These are phyloP conservation scores for Limnomonas spitsbergensis DNA, from an alignment of 139 green algal species.

Conservation along the genomic window DNA sequence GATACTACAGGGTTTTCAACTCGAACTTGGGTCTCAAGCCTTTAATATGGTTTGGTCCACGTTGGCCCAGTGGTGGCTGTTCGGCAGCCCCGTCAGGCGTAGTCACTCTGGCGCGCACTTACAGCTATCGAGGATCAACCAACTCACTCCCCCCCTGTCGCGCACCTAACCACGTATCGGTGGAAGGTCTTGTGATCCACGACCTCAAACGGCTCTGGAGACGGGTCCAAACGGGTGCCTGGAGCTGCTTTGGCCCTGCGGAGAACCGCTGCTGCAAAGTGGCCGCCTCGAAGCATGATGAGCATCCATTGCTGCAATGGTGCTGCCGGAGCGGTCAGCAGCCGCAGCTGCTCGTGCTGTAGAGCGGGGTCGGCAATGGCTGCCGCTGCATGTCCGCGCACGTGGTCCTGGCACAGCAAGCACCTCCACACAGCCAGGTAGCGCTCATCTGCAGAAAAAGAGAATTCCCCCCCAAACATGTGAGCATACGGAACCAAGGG, in stretches of 20 bases:
- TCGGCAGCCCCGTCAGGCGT: too few species aligned
- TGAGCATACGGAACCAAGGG: too few species aligned
- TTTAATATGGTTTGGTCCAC: too few species aligned
- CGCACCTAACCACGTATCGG: conserved; percentile 85
- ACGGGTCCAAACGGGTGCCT: conserved; percentile 16
- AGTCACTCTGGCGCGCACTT: too few species aligned
- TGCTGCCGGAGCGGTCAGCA: conserved; percentile 18
- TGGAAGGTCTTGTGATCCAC: conserved; percentile 81
- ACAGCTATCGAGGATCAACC: too few species aligned
- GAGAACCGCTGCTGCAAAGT: conserved; percentile 78
- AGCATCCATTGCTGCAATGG: conserved; percentile 27
- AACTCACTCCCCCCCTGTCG: too few species aligned
- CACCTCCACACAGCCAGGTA: conserved; percentile 1
- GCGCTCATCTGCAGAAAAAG: conserved; percentile 5
- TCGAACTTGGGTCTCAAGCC: too few species aligned
- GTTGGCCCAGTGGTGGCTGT: too few species aligned
- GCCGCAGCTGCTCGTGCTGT: neutral
- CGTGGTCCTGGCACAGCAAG: neutral
- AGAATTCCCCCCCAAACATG: too few species aligned
- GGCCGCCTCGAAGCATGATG: conserved; percentile 49
- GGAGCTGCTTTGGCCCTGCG: conserved; percentile 30
- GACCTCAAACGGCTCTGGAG: conserved; percentile 42
- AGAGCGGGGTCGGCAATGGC: neutral
- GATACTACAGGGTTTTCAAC: too few species aligned
- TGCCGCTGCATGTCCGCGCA: neutral